These are phyloP conservation scores for Orbilia blumenaviensis DNA, from an alignment of 2,329 filamentous ascomycete genomes.

Conservation along the genomic window DNA sequence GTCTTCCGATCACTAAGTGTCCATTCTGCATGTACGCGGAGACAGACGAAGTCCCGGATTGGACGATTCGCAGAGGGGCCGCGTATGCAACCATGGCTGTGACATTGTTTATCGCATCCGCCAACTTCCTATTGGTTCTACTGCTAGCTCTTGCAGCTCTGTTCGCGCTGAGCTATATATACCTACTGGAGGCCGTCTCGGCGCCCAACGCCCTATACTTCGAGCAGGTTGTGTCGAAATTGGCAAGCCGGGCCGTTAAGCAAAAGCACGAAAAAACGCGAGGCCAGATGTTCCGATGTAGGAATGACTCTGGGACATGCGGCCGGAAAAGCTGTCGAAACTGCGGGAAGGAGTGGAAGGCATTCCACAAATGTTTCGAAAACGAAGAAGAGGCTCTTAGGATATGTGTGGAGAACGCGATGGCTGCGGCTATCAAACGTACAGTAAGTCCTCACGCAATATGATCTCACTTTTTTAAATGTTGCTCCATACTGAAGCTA, in stretches of 20 bases:
- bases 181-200: conserved; percentile 30
- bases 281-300: conserved; percentile 82
- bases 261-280: conserved; percentile 72
- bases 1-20: conserved; percentile 80
- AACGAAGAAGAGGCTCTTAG: conserved; percentile 81
- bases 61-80: conserved; percentile 64
- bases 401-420: conserved; percentile 88
- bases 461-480: background rate
- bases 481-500: background rate
- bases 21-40: conserved; percentile 94
- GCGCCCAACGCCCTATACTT: conserved; percentile 26
- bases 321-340: conserved; percentile 77
- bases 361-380: conserved; percentile 90
- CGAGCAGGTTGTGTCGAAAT: conserved; percentile 2
- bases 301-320: conserved; percentile 70
- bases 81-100: conserved; percentile 68
- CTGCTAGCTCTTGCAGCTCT: background rate
- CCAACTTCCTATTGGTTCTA: conserved; percentile 24
- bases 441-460: conserved; percentile 49
- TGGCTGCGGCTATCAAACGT: conserved; percentile 92
- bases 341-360: conserved; percentile 83
- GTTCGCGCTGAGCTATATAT: conserved; percentile 35
- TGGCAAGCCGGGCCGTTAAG: conserved; percentile 58
- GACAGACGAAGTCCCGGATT: conserved; percentile 78
- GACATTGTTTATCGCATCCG: conserved; percentile 63